Base-by-base conservation (phyloP, 129 eudicot species). In the Arctium minus region DNA sequence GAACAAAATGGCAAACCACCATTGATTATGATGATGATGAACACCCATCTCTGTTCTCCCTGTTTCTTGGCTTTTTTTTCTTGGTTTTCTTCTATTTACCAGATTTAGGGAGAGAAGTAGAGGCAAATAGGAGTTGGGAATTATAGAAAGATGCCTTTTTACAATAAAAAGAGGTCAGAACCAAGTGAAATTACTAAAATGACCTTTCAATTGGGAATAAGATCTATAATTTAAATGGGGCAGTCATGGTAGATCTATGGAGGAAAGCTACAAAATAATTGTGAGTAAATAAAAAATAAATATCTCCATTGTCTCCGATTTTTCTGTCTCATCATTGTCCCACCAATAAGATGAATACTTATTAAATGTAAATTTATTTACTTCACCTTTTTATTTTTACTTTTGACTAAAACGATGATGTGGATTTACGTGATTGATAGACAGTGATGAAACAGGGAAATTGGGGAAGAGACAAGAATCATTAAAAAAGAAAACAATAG, bases 21-120 rank as follows among this genome's bases (percentile, higher is more conserved):
- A 53, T 8, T 81, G 79, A 82, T 7, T 64, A 82, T 50, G 46
- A n/a, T n/a, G n/a, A n/a, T n/a, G 31, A 30, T 78, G 38, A 76
- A 68, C 65, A 33, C 44, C 89, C 96, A 91, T 91, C 64, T 86
- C n/a, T n/a, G n/a, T n/a, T n/a, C 83, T 79, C 74, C 53, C 75
- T 77, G 8, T 48, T 69, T n/a, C n/a, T n/a, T n/a, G n/a, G n/a
- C n/a, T n/a, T n/a, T n/a, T n/a, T n/a, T n/a, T n/a, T 77, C 78
- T 81, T 81, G 74, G 82, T 62, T 36, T 77, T 72, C 18, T 35
- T 15, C 2, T 81, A 27, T 42, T 31, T 82, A 37, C 75, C 69
- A 85, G 79, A 39, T 77, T 39, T 85, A 80, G 31, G 12, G 22
- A 73, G 80, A 77, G 17, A 73, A 40, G 15, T 46, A 81, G 77